Evolutionary conservation across 371 early-diverging fungal species (phyloP).

Genomic region (Zopfochytrium polystomum): DNA sequence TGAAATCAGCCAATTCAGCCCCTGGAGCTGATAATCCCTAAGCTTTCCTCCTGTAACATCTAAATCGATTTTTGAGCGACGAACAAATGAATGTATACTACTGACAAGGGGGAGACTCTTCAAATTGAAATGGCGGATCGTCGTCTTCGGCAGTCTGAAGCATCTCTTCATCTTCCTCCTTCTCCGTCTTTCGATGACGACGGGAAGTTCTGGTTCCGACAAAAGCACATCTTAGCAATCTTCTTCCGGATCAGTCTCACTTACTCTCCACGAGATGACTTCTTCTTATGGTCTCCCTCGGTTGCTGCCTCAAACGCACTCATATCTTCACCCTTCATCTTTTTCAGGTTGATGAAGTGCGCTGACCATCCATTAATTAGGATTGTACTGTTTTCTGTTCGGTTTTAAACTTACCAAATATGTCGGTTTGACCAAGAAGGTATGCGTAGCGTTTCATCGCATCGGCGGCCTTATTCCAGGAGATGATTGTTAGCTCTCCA

Average conservation of each 20-base stretch:
- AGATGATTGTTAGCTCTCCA: neutral
- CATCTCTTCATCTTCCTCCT: conserved; percentile 92
- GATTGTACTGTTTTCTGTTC: neutral
- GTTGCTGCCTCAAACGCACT: conserved; percentile 27
- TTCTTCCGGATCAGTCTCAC: too few relatives aligned
- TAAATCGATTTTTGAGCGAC: conserved; percentile 22
- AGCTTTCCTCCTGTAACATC: conserved; percentile 86
- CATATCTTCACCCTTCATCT: conserved; percentile 39
- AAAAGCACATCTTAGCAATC: too few relatives aligned
- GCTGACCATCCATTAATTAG: conserved; percentile 19
- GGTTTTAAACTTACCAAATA: conserved; percentile 42
- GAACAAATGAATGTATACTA: neutral
- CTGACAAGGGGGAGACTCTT: conserved; percentile 83
- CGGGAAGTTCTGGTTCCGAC: conserved; percentile 43
- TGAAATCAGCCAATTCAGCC: conserved; percentile 98
- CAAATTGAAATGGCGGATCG: conserved; percentile 66
- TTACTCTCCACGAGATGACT: too few relatives aligned
- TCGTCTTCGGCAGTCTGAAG: conserved; percentile 62
- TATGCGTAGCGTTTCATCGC: conserved; percentile 77
- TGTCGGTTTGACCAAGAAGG: conserved; percentile 84
- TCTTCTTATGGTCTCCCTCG: conserved; percentile 15
- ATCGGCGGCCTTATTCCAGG: conserved; percentile 44
- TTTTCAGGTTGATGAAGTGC: conserved; percentile 46
- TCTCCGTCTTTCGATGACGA: conserved; percentile 89
- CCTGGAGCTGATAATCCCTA: conserved; percentile 97